Percentiles rank a stretch among this genome's conserved stretches.
These are phyloP conservation scores for Penicillium capsulatum DNA, from an alignment of 2,329 filamentous ascomycete species.

Conservation along the genomic window DNA sequence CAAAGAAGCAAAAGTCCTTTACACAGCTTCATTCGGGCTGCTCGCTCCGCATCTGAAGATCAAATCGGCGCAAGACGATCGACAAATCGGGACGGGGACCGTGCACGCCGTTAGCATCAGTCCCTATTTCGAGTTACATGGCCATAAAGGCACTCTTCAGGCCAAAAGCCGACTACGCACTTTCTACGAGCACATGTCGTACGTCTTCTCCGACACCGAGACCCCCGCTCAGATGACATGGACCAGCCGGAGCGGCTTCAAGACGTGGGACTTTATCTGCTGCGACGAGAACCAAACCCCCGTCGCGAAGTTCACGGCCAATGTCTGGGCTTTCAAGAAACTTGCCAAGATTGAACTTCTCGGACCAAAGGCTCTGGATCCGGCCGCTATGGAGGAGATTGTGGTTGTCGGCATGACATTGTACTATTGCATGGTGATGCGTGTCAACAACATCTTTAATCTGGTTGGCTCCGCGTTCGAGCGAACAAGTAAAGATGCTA, in stretches of 20 bases:
- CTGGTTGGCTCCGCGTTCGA: constrained; percentile 24
- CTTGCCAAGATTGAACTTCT: constrained; percentile 25
- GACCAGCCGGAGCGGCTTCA: constrained; percentile 24
- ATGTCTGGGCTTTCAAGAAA: constrained; percentile 25
- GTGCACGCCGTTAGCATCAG: constrained; percentile 23
- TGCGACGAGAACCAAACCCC: constrained; percentile 23
- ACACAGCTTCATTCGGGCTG: constrained; percentile 15
- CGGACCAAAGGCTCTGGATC: constrained; percentile 13
- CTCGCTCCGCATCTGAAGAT: constrained; percentile 18
- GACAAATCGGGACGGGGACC: constrained; percentile 21
- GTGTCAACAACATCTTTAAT: constrained; percentile 20
- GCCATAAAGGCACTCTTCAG: constrained; percentile 16
- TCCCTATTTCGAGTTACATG: constrained; percentile 23
- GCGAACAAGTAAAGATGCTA: constrained; percentile 4
- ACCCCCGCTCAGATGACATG: constrained; percentile 24
- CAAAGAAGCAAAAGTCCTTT: constrained; percentile 13
- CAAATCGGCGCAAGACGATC: constrained; percentile 11
- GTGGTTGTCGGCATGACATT: constrained; percentile 28
- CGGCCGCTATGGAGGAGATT: constrained; percentile 24
- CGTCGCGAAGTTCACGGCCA: constrained; percentile 25
- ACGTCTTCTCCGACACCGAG: constrained; percentile 15
- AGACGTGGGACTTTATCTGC: constrained; percentile 30
- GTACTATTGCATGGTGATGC: constrained; percentile 25
- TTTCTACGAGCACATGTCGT: constrained; percentile 24
- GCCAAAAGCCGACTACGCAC: constrained; percentile 26